Evolutionary conservation across 306 rosid genomes (phyloP).

Genomic region (Malus sieversii): DNA sequence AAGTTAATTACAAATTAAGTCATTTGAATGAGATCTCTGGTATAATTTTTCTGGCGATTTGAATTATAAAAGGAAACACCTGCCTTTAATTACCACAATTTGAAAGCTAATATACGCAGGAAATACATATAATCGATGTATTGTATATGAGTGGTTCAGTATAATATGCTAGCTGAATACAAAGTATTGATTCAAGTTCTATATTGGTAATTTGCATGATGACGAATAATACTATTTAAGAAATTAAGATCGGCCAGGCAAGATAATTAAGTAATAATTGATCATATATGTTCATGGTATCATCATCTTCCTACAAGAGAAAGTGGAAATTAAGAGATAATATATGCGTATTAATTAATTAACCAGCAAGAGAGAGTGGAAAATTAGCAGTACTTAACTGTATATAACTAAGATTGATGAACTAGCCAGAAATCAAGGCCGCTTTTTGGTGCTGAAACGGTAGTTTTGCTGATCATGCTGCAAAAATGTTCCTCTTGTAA

Average conservation of each 20-base stretch:
- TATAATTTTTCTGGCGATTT: not conserved
- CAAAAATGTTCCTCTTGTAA: slow-evolving; percentile 26
- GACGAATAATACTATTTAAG: not conserved
- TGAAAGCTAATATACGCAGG: too few species aligned
- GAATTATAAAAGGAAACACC: not conserved
- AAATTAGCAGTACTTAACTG: not conserved
- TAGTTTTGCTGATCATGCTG: not conserved
- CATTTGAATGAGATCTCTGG: not conserved
- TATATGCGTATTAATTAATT: not conserved
- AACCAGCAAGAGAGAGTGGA: not conserved
- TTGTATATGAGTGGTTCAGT: not conserved
- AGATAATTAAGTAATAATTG: not conserved
- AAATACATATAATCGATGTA: too few species aligned
- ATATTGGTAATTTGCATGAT: not conserved
- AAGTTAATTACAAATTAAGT: too few species aligned
- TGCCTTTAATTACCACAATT: not conserved
- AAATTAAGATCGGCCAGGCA: not conserved
- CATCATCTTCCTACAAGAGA: not conserved
- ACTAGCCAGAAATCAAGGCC: not conserved
- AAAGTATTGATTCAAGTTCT: not conserved
- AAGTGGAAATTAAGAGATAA: too few species aligned
- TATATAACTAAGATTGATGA: not conserved
- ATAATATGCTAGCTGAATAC: not conserved
- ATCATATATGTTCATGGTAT: not conserved
- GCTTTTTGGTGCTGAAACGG: not conserved